A percentile compares a stretch with the other conserved stretches of the same genome.
These are phyloP conservation scores for Termitomyces sp. DNA, from an alignment of 768 basidiomycete genomes.

Conservation along the genomic window DNA sequence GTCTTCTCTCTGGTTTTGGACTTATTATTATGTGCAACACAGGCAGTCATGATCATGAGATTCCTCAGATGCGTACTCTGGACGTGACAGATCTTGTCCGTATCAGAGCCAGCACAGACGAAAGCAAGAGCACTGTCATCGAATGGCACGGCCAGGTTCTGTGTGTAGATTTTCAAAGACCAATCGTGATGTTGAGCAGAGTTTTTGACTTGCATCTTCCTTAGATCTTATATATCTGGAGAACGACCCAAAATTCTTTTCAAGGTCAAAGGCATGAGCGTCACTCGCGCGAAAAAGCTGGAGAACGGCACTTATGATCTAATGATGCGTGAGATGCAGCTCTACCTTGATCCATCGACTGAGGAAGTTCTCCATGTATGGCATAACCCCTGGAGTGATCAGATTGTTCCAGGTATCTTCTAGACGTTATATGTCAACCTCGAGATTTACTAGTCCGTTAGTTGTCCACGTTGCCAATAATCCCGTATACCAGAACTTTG, in stretches of 20 bases:
- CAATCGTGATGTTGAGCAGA: background rate
- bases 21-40: background rate
- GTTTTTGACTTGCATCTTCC: background rate
- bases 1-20: background rate
- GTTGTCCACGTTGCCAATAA: slow-evolving; percentile 19
- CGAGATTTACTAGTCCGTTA: background rate
- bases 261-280: slow-evolving; percentile 18
- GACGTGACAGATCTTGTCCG: slow-evolving; percentile 12
- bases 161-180: slow-evolving; percentile 1
- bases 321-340: slow-evolving; percentile 13
- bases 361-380: slow-evolving; percentile 14
- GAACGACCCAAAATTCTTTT: slow-evolving; percentile 12
- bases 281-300: slow-evolving; percentile 12
- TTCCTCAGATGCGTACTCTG: background rate
- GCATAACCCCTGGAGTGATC: slow-evolving; percentile 15
- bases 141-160: slow-evolving; percentile 17
- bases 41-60: background rate
- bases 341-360: slow-evolving; percentile 17
- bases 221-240: slow-evolving; percentile 14
- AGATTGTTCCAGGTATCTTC: slow-evolving; percentile 12
- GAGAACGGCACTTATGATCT: slow-evolving; percentile 15
- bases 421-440: too few species aligned
- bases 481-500: slow-evolving; percentile 16
- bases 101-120: slow-evolving; percentile 15
- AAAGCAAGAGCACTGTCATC: slow-evolving; percentile 11